Percentiles rank a stretch among this genome's conserved stretches.
phyloP scores from a whole-genome alignment of 768 basidiomycete genomes.

The Ramaria rubella region DNA sequence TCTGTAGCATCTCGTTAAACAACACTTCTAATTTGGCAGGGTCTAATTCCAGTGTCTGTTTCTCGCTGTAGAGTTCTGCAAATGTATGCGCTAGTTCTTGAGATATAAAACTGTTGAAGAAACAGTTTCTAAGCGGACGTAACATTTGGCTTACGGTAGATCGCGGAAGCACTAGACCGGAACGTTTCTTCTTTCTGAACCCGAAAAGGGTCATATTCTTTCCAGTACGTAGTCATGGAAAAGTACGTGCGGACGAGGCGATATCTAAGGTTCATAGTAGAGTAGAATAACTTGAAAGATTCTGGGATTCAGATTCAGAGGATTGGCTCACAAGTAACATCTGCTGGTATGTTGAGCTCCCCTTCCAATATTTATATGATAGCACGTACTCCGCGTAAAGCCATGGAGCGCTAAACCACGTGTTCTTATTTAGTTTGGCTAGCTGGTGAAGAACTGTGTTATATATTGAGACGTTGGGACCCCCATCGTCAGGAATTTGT shows the following conservation, averaged over 20 bases:
- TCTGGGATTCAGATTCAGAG: background rate
- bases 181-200: constrained; percentile 77
- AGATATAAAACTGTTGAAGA: background rate
- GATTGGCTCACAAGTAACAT: constrained; percentile 59
- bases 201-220: constrained; percentile 75
- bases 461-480: constrained; percentile 61
- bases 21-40: constrained; percentile 52
- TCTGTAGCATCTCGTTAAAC: constrained; percentile 83
- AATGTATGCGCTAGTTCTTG: constrained; percentile 71
- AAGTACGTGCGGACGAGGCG: constrained; percentile 75
- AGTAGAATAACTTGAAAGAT: background rate
- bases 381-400: constrained; percentile 82
- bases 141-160: constrained; percentile 70
- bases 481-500: constrained; percentile 68
- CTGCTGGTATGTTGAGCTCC: constrained; percentile 28
- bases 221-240: constrained; percentile 62
- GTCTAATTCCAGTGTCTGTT: constrained; percentile 38
- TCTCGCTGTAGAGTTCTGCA: constrained; percentile 53
- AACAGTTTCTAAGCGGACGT: background rate
- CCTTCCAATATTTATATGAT: background rate
- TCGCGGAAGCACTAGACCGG: constrained; percentile 66
- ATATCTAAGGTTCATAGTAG: constrained; percentile 51
- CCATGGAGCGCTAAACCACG: constrained; percentile 94
- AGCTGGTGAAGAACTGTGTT: constrained; percentile 63
- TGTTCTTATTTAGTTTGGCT: constrained; percentile 41